Evolutionary conservation across 2,329 filamentous ascomycete genomes (phyloP).

Genomic region (Dothideomycetes sp.): DNA sequence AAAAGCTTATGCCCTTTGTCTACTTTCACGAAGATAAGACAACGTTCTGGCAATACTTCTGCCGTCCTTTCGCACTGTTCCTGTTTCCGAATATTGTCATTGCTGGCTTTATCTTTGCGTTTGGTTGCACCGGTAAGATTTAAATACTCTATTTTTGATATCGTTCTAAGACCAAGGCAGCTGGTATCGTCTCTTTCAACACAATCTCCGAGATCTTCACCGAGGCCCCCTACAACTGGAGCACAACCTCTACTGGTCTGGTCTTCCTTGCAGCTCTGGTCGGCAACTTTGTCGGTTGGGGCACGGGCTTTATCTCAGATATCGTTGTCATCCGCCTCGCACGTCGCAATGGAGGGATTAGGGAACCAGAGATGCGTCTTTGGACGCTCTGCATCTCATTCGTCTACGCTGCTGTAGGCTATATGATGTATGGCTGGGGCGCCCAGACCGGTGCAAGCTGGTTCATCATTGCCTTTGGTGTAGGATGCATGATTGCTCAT

Average conservation of each 20-base stretch:
- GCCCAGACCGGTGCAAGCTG: slow-evolving; percentile 27
- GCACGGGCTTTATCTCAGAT: slow-evolving; percentile 36
- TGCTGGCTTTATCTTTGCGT: slow-evolving; percentile 32
- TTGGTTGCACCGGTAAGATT: slow-evolving; percentile 27
- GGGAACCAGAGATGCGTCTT: slow-evolving; percentile 23
- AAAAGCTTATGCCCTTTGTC: slow-evolving; percentile 20
- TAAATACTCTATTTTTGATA: neutral
- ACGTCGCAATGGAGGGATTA: slow-evolving; percentile 19
- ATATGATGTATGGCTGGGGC: slow-evolving; percentile 33
- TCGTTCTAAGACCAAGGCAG: slow-evolving; percentile 11
- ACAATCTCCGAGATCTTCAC: slow-evolving; percentile 32
- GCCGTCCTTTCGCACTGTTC: slow-evolving; percentile 32
- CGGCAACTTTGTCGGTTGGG: slow-evolving; percentile 18
- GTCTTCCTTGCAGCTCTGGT: slow-evolving; percentile 20
- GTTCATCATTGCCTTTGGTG: slow-evolving; percentile 29
- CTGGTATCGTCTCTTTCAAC: slow-evolving; percentile 33
- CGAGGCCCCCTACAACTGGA: slow-evolving; percentile 29
- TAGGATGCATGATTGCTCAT: slow-evolving; percentile 33
- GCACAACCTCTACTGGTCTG: slow-evolving; percentile 24
- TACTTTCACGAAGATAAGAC: slow-evolving; percentile 29
- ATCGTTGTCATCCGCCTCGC: slow-evolving; percentile 25
- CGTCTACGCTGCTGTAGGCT: slow-evolving; percentile 28
- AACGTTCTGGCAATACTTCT: slow-evolving; percentile 32
- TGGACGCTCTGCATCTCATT: slow-evolving; percentile 28
- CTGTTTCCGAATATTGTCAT: slow-evolving; percentile 33